Percentiles rank a stretch among this genome's conserved stretches.
Conservation (phyloP, 768 basidiomycete species). For the Collybia nuda region DNA sequence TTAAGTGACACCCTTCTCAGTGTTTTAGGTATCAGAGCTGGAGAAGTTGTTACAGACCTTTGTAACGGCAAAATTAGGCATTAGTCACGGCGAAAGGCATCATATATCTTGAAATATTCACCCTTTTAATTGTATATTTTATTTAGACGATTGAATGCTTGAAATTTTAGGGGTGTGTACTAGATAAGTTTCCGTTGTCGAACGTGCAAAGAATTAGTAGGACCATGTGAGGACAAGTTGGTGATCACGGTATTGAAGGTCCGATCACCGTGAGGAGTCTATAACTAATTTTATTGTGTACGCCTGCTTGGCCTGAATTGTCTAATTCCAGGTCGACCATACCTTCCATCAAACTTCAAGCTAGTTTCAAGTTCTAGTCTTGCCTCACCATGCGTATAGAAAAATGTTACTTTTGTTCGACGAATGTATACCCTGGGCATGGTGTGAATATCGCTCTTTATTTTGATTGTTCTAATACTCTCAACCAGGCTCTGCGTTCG, state of each 20-base stretch:
- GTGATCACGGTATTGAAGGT: too few relatives aligned
- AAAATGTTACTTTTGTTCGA: conserved; percentile 99
- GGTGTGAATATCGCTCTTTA: conserved; percentile 43
- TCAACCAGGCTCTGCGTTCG: conserved; percentile 81
- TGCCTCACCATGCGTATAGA: conserved; percentile 78
- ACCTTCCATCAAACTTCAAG: neutral
- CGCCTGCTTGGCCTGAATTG: too few relatives aligned
- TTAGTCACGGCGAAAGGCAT: neutral
- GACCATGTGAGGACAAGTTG: too few relatives aligned
- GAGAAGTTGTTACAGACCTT: conserved; percentile 42
- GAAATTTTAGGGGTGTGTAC: too few relatives aligned
- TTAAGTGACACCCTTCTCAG: conserved; percentile 48
- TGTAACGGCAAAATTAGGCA: conserved; percentile 13
- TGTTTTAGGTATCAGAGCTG: conserved; percentile 40
- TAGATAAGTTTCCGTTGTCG: too few relatives aligned
- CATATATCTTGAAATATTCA: neutral
- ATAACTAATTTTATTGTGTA: too few relatives aligned
- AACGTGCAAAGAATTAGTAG: too few relatives aligned
- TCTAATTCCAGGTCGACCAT: too few relatives aligned
- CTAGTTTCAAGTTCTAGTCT: too few relatives aligned
- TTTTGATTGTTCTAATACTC: neutral
- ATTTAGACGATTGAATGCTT: too few relatives aligned
- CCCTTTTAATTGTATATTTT: too few relatives aligned
- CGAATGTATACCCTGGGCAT: conserved; percentile 94
- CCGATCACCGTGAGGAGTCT: too few relatives aligned